phyloP scores from a whole-genome alignment of 2,329 filamentous ascomycete species.

The Pseudonectria foliicola region DNA sequence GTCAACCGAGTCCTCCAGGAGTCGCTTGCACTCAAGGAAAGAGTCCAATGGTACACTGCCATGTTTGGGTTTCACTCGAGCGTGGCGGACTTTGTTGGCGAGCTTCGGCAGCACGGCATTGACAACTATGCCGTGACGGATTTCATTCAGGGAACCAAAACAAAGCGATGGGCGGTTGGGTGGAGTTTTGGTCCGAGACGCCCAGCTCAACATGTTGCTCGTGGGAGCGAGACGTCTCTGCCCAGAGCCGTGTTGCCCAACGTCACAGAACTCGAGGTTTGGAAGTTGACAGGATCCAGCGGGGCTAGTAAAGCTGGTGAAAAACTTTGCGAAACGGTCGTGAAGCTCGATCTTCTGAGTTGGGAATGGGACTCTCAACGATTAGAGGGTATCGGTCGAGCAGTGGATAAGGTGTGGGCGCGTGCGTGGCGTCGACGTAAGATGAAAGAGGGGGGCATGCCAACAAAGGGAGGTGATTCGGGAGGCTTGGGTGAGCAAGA shows the following conservation, averaged over 20 bases:
- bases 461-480: no score
- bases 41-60: slow-evolving; percentile 79
- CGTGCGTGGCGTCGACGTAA: slow-evolving; percentile 62
- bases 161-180: slow-evolving; percentile 76
- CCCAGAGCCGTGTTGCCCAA: slow-evolving; percentile 39
- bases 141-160: slow-evolving; percentile 71
- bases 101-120: slow-evolving; percentile 49
- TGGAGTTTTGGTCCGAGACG: slow-evolving; percentile 74
- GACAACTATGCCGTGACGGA: slow-evolving; percentile 77
- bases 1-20: slow-evolving; percentile 64
- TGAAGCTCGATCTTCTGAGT: slow-evolving; percentile 46
- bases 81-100: slow-evolving; percentile 54
- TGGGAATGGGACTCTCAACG: slow-evolving; percentile 57
- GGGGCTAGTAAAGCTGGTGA: slow-evolving; percentile 30
- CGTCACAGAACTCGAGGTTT: slow-evolving; percentile 31
- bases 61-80: slow-evolving; percentile 82
- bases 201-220: slow-evolving; percentile 44
- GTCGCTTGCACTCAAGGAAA: slow-evolving; percentile 50
- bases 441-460: slow-evolving; percentile 41
- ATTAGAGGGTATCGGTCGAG: slow-evolving; percentile 53
- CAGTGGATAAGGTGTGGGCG: slow-evolving; percentile 70
- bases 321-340: slow-evolving; percentile 39
- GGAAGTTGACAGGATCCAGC: slow-evolving; percentile 39
- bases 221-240: slow-evolving; percentile 34
- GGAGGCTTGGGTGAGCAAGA: slow-evolving; percentile 13